A percentile compares a stretch with the other conserved stretches of the same genome.
Conservation (phyloP, 2,329 filamentous ascomycete genomes). For the Aspergillus ustus region DNA sequence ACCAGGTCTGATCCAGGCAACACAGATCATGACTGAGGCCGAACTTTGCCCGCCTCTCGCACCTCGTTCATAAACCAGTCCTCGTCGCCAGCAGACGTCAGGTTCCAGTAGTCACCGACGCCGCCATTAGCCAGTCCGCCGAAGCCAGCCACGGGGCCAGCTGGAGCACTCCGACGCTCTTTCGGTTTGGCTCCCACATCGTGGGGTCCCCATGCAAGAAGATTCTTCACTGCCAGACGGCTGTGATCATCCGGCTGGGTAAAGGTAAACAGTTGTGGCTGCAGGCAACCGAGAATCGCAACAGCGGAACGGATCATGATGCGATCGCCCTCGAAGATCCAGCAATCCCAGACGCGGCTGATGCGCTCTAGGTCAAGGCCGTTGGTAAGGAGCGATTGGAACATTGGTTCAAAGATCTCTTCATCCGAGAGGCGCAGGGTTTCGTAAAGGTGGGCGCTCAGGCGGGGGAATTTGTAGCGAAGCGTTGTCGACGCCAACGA, state of each 20-base stretch:
- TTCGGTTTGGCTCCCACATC: slow-evolving; percentile 36
- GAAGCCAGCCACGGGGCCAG: slow-evolving; percentile 36
- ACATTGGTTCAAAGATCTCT: slow-evolving; percentile 58
- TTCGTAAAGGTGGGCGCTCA: slow-evolving; percentile 57
- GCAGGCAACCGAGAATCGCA: slow-evolving; percentile 48
- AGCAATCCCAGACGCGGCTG: slow-evolving; percentile 65
- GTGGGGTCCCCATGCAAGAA: slow-evolving; percentile 45
- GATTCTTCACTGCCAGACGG: slow-evolving; percentile 36
- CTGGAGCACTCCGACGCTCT: slow-evolving; percentile 43
- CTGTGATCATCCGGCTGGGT: slow-evolving; percentile 43
- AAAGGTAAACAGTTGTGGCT: slow-evolving; percentile 48
- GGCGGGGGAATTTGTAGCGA: slow-evolving; percentile 60
- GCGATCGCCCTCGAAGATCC: slow-evolving; percentile 64
- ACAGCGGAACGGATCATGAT: slow-evolving; percentile 52
- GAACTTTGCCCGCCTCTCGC: slow-evolving; percentile 48
- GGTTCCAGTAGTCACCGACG: slow-evolving; percentile 48
- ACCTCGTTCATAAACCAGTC: slow-evolving; percentile 50
- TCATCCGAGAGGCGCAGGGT: slow-evolving; percentile 46
- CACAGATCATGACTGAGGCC: slow-evolving; percentile 10
- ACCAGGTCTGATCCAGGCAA: neutral
- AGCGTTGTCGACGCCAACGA: slow-evolving; percentile 60
- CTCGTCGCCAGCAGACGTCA: slow-evolving; percentile 43
- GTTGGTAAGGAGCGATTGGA: slow-evolving; percentile 58
- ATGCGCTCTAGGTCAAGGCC: slow-evolving; percentile 58
- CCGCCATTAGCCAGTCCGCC: slow-evolving; percentile 42